phyloP scores from a whole-genome alignment of 75 land plant species.

The Adiantum capillusveneris region DNA sequence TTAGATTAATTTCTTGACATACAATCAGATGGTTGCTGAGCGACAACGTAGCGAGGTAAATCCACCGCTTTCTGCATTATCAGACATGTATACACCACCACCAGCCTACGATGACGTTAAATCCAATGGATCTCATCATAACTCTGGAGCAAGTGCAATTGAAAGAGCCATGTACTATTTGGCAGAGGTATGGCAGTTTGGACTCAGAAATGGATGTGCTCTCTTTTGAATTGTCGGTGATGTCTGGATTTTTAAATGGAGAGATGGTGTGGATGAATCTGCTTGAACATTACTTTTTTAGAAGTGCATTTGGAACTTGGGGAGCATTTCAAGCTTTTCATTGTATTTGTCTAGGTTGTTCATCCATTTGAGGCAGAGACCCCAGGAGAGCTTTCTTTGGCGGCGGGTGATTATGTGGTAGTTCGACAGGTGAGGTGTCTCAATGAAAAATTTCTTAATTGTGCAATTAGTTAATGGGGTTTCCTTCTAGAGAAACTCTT shows the following conservation, averaged over 20 bases:
- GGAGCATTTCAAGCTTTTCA: no score
- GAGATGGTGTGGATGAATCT: background rate
- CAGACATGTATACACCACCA: conserved; percentile 24
- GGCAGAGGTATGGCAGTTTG: conserved; percentile 27
- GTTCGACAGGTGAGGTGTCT: conserved; percentile 43
- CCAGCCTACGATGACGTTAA: conserved; percentile 40
- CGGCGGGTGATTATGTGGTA: conserved; percentile 47
- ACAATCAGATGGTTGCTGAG: conserved; percentile 53
- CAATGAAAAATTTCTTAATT: no score
- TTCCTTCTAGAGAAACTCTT: no score
- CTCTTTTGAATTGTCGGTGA: no score
- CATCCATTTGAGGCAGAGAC: conserved; percentile 56
- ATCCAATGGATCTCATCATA: conserved; percentile 31
- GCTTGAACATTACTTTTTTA: background rate
- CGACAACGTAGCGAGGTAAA: conserved; percentile 39
- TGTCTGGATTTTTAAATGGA: background rate
- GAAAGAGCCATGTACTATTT: conserved; percentile 28
- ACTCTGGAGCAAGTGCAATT: conserved; percentile 8
- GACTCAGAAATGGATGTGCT: no score
- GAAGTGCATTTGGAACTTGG: no score
- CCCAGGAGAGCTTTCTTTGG: conserved; percentile 44
- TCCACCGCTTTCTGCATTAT: conserved; percentile 7
- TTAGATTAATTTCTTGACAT: no score
- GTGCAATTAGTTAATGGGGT: no score
- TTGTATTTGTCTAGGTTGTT: conserved; percentile 31